A percentile compares a stretch with the other conserved stretches of the same genome.
phyloP scores from a whole-genome alignment of 1,284 basidiomycete genomes.

The Fomitopsis pinicola region DNA sequence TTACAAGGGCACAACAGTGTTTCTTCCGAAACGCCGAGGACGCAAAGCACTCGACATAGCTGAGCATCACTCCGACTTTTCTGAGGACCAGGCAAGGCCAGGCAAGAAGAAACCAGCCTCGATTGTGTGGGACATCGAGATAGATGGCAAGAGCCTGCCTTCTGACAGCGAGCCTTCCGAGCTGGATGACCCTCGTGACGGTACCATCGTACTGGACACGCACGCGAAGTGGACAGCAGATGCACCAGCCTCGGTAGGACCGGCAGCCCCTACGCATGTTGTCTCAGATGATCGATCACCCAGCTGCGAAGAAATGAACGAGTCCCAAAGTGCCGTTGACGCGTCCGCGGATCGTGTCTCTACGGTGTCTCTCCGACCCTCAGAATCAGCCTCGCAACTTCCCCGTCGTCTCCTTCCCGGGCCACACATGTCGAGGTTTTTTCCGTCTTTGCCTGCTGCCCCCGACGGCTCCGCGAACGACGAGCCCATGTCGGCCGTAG shows the following conservation, averaged over 20 bases:
- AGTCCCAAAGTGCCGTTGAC: neutral
- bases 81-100: neutral
- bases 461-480: neutral
- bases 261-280: neutral
- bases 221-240: slow-evolving; percentile 8
- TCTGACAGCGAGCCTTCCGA: slow-evolving; percentile 11
- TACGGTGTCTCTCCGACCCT: neutral
- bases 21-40: neutral
- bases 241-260: neutral
- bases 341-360: neutral
- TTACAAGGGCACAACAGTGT: neutral
- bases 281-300: neutral
- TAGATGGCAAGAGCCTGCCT: slow-evolving; percentile 23
- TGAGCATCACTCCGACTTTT: neutral
- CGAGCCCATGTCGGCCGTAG: neutral
- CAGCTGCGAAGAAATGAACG: neutral
- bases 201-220: slow-evolving; percentile 26
- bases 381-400: neutral
- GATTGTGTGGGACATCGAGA: slow-evolving; percentile 66
- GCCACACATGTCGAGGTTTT: neutral
- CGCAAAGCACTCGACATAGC: neutral
- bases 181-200: slow-evolving; percentile 7
- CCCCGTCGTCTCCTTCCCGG: neutral
- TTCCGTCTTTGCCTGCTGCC: neutral
- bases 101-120: slow-evolving; percentile 31